These are phyloP conservation scores for Sporothrix schenckii DNA, from an alignment of 2,329 filamentous ascomycete species.

Conservation along the genomic window DNA sequence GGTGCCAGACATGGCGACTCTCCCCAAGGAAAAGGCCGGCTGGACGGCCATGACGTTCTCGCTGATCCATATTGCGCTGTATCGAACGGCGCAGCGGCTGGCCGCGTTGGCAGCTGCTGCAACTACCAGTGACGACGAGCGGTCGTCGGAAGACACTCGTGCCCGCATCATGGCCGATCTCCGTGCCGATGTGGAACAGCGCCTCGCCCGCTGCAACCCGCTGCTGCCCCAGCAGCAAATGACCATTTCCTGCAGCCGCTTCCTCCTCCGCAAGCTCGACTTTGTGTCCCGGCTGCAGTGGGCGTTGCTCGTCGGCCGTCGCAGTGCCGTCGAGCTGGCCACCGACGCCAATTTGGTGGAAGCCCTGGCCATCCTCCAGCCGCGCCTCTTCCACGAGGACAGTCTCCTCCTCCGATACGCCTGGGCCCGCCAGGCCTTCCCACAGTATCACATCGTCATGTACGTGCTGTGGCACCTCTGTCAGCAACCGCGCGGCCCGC, in stretches of 20 bases:
- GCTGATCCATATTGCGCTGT: constrained; percentile 6
- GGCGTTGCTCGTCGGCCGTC: constrained; percentile 7
- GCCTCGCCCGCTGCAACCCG: not conserved
- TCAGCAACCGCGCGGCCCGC: not conserved
- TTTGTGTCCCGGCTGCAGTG: constrained; percentile 6
- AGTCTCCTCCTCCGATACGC: not conserved
- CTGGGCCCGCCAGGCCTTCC: constrained; percentile 9
- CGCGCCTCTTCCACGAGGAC: not conserved
- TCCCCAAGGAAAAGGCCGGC: not conserved
- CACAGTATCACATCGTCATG: constrained; percentile 20
- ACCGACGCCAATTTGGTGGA: constrained; percentile 5
- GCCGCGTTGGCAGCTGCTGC: not conserved
- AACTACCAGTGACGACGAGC: no score
- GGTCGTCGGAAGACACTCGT: not conserved
- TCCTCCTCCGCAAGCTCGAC: constrained; percentile 12
- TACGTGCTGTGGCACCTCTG: constrained; percentile 22
- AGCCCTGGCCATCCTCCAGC: constrained; percentile 6
- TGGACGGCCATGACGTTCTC: constrained; percentile 24
- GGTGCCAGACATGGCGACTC: not conserved
- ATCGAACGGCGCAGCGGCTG: not conserved
- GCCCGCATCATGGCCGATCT: not conserved
- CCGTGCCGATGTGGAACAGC: not conserved
- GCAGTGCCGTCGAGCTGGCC: not conserved
- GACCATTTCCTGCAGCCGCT: constrained; percentile 5
- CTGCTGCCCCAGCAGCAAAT: constrained; percentile 9